phyloP scores from a whole-genome alignment of 1,284 basidiomycete species.

The Pascua sp. region DNA sequence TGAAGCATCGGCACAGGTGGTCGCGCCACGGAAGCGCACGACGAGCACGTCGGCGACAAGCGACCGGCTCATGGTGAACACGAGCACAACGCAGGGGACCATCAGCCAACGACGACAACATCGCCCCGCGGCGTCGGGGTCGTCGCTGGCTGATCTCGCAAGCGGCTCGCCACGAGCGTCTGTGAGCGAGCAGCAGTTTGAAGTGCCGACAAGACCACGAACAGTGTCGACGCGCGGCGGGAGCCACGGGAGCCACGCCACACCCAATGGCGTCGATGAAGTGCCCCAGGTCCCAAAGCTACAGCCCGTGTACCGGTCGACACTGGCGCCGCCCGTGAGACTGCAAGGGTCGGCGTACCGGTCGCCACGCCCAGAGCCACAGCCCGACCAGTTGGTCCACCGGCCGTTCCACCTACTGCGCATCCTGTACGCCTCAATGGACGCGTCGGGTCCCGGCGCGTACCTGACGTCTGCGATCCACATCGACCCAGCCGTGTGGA shows the following conservation, averaged over 20 bases:
- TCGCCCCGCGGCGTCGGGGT: slow-evolving; percentile 10
- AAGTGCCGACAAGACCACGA: slow-evolving; percentile 7
- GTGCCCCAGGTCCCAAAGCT: slow-evolving; percentile 3
- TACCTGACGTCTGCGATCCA: slow-evolving; percentile 84
- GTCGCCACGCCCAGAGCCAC: slow-evolving; percentile 34
- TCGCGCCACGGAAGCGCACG: background rate
- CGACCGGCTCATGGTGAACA: slow-evolving; percentile 27
- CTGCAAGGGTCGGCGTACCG: slow-evolving; percentile 24
- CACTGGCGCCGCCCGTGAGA: slow-evolving; percentile 14
- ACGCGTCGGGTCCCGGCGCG: slow-evolving; percentile 71
- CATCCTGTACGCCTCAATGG: slow-evolving; percentile 71
- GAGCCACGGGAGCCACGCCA: too few relatives aligned
- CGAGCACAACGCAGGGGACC: slow-evolving; percentile 32
- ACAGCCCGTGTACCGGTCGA: slow-evolving; percentile 10
- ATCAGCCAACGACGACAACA: slow-evolving; percentile 38
- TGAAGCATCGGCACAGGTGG: background rate
- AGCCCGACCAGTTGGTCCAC: slow-evolving; percentile 66
- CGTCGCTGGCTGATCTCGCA: slow-evolving; percentile 13
- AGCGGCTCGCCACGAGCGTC: slow-evolving; percentile 11
- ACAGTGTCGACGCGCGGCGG: slow-evolving; percentile 3
- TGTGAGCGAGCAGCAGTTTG: background rate
- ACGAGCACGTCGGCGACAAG: background rate
- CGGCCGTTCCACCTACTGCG: slow-evolving; percentile 89
- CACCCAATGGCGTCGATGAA: slow-evolving; percentile 5
- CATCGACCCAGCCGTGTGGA: slow-evolving; percentile 84